Evolutionary conservation across 495 filamentous ascomycete species (phyloP), one percentile per base, ranked within the genome.

Genomic region (Hypoxylon fuscum): DNA sequence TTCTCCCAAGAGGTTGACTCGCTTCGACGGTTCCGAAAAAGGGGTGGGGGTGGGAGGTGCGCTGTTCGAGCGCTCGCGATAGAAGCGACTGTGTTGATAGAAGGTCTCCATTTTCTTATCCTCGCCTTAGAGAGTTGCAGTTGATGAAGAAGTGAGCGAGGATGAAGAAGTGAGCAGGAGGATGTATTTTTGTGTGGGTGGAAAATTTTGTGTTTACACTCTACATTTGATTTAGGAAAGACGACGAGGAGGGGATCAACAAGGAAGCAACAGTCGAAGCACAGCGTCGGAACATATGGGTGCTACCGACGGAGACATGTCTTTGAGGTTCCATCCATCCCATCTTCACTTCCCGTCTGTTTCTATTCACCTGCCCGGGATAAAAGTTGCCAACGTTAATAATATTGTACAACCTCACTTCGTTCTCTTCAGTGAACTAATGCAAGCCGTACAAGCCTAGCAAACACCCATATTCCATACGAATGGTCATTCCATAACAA

Each of bases 381-480:
- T n/a, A n/a, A n/a, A n/a, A n/a, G 11, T 43, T 17, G 46, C 44
- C 45, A 37, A 11, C 11, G 27, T 25, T 27, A 25, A 42, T 10
- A 23, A 23, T 8, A 18, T 29, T 20, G 29, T 51, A 27, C 21
- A 20, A 45, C 25, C 8, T 45, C 38, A 14, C 29, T 9, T 59
- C 29, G 38, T 59, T 2, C 14, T 34, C 14, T 12, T 11, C 0
- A 35, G 22, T 40, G 29, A 38, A 8, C 3, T 59, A 15, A 5
- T 34, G 18, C 9, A 22, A 31, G n/a, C 47, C 12, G 11, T 11
- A 5, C 40, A 45, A 25, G 22, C 20, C 35, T 23, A 42, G 41
- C 57, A 60, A 60, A 41, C 57, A 54, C 14, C 23, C 6, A 5
- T 42, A 40, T 12, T 32, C 38, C 23, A 1, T 40, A 47, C 18